Conservation (phyloP, 2,329 filamentous ascomycete species). For the Cryoendolithus antarcticus region DNA sequence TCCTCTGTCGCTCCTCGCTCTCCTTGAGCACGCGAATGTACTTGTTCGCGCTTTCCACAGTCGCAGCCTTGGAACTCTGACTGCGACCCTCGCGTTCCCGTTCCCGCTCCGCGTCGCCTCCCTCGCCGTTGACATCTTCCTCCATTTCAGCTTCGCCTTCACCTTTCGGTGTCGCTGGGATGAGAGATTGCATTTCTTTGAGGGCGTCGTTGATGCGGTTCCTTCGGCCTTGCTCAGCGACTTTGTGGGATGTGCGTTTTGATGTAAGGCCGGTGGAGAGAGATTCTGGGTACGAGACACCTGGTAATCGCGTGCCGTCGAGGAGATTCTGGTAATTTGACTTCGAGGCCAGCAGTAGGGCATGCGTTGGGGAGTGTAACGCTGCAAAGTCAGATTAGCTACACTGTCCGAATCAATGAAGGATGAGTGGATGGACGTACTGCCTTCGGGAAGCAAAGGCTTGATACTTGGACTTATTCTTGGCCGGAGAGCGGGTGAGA, state of each 20-base stretch:
- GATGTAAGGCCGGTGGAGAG: slow-evolving; percentile 89
- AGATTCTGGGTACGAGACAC: slow-evolving; percentile 63
- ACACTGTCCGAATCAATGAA: too few species aligned
- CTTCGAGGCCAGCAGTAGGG: slow-evolving; percentile 77
- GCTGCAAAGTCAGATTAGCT: too few species aligned
- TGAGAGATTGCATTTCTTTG: slow-evolving; percentile 74
- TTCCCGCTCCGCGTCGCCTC: slow-evolving; percentile 36
- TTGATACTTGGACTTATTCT: slow-evolving; percentile 92
- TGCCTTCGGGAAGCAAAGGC: slow-evolving; percentile 63
- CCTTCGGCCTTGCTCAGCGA: slow-evolving; percentile 91
- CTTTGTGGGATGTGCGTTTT: slow-evolving; percentile 94
- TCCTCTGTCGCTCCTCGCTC: slow-evolving; percentile 9
- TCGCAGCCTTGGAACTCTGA: slow-evolving; percentile 78
- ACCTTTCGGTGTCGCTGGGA: slow-evolving; percentile 46
- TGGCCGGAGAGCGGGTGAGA: slow-evolving; percentile 75
- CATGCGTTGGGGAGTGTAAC: slow-evolving; percentile 45
- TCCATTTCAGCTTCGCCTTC: slow-evolving; percentile 24
- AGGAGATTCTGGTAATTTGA: slow-evolving; percentile 98
- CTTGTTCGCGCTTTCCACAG: slow-evolving; percentile 91
- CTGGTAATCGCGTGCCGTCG: slow-evolving; percentile 81
- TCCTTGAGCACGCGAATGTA: slow-evolving; percentile 86
- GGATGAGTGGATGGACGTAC: slow-evolving; percentile 30
- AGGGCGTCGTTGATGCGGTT: slow-evolving; percentile 93
- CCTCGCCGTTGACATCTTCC: slow-evolving; percentile 19
- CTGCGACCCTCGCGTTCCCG: slow-evolving; percentile 37